These are phyloP conservation scores for Ceratocystis colombiana DNA, from an alignment of 2,329 filamentous ascomycete species.

Conservation along the genomic window DNA sequence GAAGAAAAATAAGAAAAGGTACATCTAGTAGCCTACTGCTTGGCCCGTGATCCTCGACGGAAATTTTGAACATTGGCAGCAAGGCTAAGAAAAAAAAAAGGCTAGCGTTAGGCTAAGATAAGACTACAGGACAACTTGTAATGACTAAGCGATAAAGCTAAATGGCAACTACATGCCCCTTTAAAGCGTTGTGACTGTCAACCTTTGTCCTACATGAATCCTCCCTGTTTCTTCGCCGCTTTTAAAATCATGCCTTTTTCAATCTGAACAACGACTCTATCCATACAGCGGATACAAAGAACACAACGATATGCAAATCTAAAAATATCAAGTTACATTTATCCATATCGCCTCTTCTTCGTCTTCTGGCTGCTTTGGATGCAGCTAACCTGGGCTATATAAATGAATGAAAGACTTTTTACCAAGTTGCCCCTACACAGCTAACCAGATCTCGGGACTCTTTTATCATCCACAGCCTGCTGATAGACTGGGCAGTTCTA, in stretches of 20 bases:
- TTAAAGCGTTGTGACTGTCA: neutral
- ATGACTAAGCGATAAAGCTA: neutral
- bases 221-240: neutral
- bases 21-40: slow-evolving; percentile 13
- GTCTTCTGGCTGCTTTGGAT: neutral
- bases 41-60: neutral
- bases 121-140: too few species aligned
- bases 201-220: slow-evolving; percentile 8
- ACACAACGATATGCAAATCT: too few species aligned
- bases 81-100: slow-evolving; percentile 1
- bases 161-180: neutral
- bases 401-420: neutral
- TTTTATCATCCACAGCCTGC: neutral
- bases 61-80: neutral
- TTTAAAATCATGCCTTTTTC: neutral
- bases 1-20: slow-evolving; percentile 16
- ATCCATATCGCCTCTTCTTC: too few species aligned
- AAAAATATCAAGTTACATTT: too few species aligned
- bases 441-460: neutral
- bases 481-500: too few species aligned
- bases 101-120: neutral
- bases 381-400: neutral
- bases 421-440: neutral
- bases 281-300: too few species aligned
- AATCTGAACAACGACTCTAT: neutral